These are phyloP conservation scores for Myrmaecium sp. DNA, from an alignment of 2,329 filamentous ascomycete genomes.

Conservation along the genomic window DNA sequence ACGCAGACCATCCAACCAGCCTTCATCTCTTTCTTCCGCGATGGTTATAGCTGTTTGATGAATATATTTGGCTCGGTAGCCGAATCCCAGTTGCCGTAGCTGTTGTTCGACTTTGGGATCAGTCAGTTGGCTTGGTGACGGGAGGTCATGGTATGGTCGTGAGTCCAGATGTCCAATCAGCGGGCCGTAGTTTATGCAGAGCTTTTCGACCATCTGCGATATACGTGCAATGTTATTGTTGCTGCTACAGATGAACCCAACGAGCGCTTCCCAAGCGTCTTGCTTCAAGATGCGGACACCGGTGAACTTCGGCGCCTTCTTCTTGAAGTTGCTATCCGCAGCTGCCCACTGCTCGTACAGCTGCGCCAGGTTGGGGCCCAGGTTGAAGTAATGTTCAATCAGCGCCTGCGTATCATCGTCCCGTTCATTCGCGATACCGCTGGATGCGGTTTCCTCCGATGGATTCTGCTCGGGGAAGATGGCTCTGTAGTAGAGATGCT, in stretches of 20 bases:
- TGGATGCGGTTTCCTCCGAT: too few species aligned
- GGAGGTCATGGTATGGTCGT: constrained; percentile 74
- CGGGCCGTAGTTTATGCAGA: constrained; percentile 73
- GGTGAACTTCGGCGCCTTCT: constrained; percentile 70
- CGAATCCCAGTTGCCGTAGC: constrained; percentile 73
- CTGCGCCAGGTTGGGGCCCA: constrained; percentile 54
- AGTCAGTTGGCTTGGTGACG: constrained; percentile 55
- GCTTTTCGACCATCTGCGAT: constrained; percentile 88
- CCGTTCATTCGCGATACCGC: too few species aligned
- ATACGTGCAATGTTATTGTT: constrained; percentile 97
- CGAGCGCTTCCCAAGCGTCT: constrained; percentile 86
- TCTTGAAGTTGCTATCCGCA: constrained; percentile 74
- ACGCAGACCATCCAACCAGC: constrained; percentile 62
- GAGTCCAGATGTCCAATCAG: constrained; percentile 54
- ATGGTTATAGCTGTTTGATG: constrained; percentile 69
- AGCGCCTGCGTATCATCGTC: constrained; percentile 66
- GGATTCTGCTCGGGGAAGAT: constrained; percentile 31
- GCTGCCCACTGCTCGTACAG: constrained; percentile 80
- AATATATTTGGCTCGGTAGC: constrained; percentile 88
- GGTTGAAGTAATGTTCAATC: constrained; percentile 72
- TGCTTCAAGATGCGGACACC: constrained; percentile 87
- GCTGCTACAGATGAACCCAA: constrained; percentile 95
- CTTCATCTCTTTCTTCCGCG: constrained; percentile 40
- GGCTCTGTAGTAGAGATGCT: constrained; percentile 63
- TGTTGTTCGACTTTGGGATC: constrained; percentile 60